phyloP scores from a whole-genome alignment of 805 yeast genomes.

The Tanozyma kutaoensis region DNA sequence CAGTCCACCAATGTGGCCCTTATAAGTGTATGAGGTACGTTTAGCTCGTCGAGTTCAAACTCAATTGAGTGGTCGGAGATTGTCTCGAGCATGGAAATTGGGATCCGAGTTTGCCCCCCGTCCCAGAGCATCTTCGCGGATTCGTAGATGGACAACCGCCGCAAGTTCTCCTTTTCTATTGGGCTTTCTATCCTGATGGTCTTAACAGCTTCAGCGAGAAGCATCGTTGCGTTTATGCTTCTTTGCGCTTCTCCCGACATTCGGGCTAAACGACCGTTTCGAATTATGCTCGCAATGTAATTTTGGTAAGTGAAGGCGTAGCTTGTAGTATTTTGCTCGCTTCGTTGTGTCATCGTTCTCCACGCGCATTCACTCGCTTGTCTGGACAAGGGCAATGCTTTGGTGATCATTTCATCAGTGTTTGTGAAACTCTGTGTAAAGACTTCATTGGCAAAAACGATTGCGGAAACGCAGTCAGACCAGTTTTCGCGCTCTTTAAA shows the following conservation, averaged over 20 bases:
- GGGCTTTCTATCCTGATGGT: not conserved
- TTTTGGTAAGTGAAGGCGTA: not conserved
- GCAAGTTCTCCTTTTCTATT: slow-evolving; percentile 1
- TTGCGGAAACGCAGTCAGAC: no score
- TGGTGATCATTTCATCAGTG: not conserved
- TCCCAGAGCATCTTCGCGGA: slow-evolving; percentile 56
- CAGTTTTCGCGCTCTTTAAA: not conserved
- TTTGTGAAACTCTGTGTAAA: not conserved
- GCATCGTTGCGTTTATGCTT: slow-evolving; percentile 34
- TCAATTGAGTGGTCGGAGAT: slow-evolving; percentile 3
- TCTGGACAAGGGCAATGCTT: not conserved
- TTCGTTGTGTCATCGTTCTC: not conserved
- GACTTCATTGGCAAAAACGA: not conserved
- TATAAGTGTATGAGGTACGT: slow-evolving; percentile 11
- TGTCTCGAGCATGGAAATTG: slow-evolving; percentile 40
- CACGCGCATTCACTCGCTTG: not conserved
- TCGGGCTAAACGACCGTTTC: slow-evolving; percentile 30
- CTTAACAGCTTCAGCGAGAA: slow-evolving; percentile 25
- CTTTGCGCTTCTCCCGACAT: slow-evolving; percentile 28
- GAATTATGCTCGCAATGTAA: slow-evolving; percentile 17
- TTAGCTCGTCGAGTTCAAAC: slow-evolving; percentile 7
- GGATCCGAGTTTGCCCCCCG: slow-evolving; percentile 38
- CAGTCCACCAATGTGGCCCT: slow-evolving; percentile 45
- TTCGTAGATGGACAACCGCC: slow-evolving; percentile 14
- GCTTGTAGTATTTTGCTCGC: not conserved